These are phyloP conservation scores for Strobilomyces confusus DNA, from an alignment of 768 basidiomycete species.

Conservation along the genomic window DNA sequence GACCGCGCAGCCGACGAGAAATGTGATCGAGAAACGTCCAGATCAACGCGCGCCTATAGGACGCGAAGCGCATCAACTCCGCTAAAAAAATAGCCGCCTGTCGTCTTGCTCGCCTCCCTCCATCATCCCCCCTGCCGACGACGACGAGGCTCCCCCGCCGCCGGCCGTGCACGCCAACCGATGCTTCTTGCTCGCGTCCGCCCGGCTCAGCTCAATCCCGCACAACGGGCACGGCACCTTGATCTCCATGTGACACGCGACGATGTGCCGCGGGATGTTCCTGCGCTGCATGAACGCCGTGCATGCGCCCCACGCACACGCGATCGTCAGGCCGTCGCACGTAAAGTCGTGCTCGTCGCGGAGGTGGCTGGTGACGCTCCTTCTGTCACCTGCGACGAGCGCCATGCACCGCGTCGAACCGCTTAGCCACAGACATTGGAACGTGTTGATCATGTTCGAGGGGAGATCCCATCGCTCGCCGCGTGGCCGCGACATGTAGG, in stretches of 20 bases:
- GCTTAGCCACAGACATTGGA: conserved; percentile 20
- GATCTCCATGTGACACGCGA: conserved; percentile 23
- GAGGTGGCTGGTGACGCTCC: conserved; percentile 19
- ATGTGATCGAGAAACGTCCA: background rate
- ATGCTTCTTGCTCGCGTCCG: conserved; percentile 26
- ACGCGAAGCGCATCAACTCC: conserved; percentile 13
- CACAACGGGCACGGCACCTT: conserved; percentile 18
- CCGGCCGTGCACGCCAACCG: conserved; percentile 7
- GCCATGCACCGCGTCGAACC: conserved; percentile 10
- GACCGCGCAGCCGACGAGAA: background rate
- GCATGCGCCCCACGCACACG: conserved; percentile 20
- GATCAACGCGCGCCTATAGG: background rate
- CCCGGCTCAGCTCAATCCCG: conserved; percentile 16
- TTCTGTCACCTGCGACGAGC: conserved; percentile 15
- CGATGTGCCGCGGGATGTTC: conserved; percentile 25
- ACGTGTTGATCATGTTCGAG: conserved; percentile 6
- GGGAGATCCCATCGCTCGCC: conserved; percentile 8
- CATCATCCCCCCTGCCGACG: background rate
- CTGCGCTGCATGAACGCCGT: conserved; percentile 18
- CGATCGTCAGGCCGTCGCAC: conserved; percentile 11
- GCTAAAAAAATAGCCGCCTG: conserved; percentile 4
- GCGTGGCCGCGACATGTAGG: conserved; percentile 1
- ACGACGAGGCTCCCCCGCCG: too few species aligned
- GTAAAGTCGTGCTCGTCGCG: conserved; percentile 18
- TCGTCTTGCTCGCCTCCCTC: background rate